Base-by-base conservation (phyloP, 805 yeast species). In the Myxozyma nipponensis region DNA sequence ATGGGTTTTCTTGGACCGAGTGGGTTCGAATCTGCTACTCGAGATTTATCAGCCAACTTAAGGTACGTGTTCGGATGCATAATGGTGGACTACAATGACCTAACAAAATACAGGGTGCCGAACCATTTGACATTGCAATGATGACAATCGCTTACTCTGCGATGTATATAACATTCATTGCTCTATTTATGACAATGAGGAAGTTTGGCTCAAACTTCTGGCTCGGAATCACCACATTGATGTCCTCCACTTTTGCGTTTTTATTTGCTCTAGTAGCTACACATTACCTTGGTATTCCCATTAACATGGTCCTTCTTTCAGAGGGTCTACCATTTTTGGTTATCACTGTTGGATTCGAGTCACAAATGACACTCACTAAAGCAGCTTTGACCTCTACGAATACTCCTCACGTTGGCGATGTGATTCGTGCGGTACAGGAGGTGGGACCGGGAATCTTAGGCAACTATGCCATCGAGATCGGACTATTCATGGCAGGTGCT, bases 251-350 rank as follows among this genome's bases (percentile, higher is more conserved):
- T 22, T 84, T 86, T 69, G 95, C 95, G 2, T 84, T 93, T 62
- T 71, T 88, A 50, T 78, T 86, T 58, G 96, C 96, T 1, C 73
- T 85, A 42, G 80, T 79, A 53, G 71, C 83, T 44, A 75, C 86
- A 6, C 74, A 76, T 49, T 62, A 78, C 26, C 69, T 85, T 42
- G 77, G 79, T 32, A 70, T 79, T 41, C 77, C 77, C 44, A 82
- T 91, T 28, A 81, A 95, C 6, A 72, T 87, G 48, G 72, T 86
- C 48, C 80, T 86, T 48, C 73, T 91, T 58, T 79, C 89, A 50
- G 97, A 91, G 70, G 97, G 97, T 30, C 70, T 91, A 41, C 98
- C 98, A 21, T 91, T 91, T 68, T 77, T 91, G 63, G 95, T 91
- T 21, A 88, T 95, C 19, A 83, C 88, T 3, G 80, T 91, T 63